phyloP scores from a whole-genome alignment of 2,329 filamentous ascomycete species.

The Claviceps pazoutovae region DNA sequence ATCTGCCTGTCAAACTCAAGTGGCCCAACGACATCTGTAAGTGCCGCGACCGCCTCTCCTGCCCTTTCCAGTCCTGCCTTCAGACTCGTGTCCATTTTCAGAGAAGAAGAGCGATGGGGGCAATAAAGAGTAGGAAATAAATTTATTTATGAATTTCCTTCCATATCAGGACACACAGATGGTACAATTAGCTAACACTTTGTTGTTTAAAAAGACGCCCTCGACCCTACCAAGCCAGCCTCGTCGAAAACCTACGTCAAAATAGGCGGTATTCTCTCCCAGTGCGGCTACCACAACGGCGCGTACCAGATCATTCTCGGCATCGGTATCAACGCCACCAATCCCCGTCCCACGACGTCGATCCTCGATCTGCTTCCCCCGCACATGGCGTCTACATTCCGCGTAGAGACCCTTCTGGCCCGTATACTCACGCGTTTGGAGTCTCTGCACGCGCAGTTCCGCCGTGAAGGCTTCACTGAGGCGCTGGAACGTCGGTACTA shows the following conservation, averaged over 20 bases:
- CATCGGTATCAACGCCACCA: slow-evolving; percentile 74
- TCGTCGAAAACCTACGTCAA: slow-evolving; percentile 55
- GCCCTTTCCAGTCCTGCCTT: neutral
- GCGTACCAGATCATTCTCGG: slow-evolving; percentile 79
- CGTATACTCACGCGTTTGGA: slow-evolving; percentile 69
- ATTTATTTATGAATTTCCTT: neutral
- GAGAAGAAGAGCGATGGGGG: neutral
- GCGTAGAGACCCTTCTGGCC: slow-evolving; percentile 68
- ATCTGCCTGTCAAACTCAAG: slow-evolving; percentile 73
- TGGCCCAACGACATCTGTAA: slow-evolving; percentile 94
- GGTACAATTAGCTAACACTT: neutral
- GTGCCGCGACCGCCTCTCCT: slow-evolving; percentile 8
- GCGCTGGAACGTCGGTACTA: slow-evolving; percentile 69
- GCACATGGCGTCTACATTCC: slow-evolving; percentile 37
- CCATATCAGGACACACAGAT: neutral
- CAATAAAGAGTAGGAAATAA: neutral
- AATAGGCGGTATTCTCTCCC: slow-evolving; percentile 84
- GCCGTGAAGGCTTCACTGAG: slow-evolving; percentile 57
- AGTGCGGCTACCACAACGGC: slow-evolving; percentile 64
- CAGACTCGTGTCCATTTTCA: neutral
- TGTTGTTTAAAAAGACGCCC: slow-evolving; percentile 35
- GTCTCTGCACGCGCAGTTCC: slow-evolving; percentile 60
- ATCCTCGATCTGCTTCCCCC: slow-evolving; percentile 57
- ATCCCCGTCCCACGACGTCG: slow-evolving; percentile 74
- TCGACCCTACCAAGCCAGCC: slow-evolving; percentile 43